Evolutionary conservation across 1,284 basidiomycete species (phyloP).

Genomic region (Mycena sp.): DNA sequence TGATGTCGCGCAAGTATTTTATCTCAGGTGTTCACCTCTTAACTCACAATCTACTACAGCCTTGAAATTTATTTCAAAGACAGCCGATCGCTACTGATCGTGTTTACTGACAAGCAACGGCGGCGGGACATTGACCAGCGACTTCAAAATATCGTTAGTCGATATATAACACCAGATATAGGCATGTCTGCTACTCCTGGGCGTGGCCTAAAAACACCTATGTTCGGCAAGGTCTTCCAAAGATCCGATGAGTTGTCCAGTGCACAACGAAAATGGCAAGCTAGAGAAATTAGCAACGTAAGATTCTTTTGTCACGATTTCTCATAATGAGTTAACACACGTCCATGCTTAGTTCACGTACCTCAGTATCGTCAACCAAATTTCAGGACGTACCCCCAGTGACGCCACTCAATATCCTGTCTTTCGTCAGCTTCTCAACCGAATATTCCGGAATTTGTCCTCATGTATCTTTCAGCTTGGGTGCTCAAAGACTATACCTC

Average conservation of each 20-base stretch:
- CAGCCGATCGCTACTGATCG: conserved; percentile 82
- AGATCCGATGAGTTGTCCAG: conserved; percentile 69
- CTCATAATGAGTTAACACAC: conserved; percentile 2
- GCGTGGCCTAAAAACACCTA: conserved; percentile 62
- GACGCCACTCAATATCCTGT: conserved; percentile 97
- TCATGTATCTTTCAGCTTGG: conserved; percentile 67
- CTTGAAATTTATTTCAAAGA: conserved; percentile 93
- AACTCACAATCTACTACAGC: conserved; percentile 46
- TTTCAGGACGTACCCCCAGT: conserved; percentile 90
- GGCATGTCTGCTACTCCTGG: conserved; percentile 54
- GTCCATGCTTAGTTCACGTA: conserved; percentile 76
- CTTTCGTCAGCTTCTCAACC: conserved; percentile 73
- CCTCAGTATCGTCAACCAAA: conserved; percentile 86
- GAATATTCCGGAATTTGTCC: neutral
- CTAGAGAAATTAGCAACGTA: conserved; percentile 90
- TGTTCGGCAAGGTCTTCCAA: conserved; percentile 60
- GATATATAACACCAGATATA: conserved; percentile 34
- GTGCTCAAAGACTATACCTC: conserved; percentile 89
- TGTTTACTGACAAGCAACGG: conserved; percentile 77
- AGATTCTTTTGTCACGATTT: conserved; percentile 33
- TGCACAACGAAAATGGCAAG: conserved; percentile 85
- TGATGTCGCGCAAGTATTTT: conserved; percentile 81
- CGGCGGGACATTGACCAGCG: conserved; percentile 73
- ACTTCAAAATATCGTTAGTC: conserved; percentile 58
- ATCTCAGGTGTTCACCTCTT: neutral